These are phyloP conservation scores for Triticum monococcum DNA, from an alignment of 176 grass and related monocot species.

Conservation along the genomic window DNA sequence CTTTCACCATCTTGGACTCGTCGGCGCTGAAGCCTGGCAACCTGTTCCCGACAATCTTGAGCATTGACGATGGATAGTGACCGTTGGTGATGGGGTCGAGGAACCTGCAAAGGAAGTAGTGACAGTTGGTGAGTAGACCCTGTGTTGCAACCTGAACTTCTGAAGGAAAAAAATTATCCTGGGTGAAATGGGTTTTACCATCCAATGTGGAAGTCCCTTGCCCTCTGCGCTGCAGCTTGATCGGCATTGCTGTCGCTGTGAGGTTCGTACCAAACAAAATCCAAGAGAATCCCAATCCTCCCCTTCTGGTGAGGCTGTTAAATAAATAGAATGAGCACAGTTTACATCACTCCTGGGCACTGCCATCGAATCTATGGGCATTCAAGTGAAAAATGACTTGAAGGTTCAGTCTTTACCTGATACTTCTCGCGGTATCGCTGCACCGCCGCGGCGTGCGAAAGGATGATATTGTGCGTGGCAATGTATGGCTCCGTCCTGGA, in stretches of 20 bases:
- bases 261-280: conserved; percentile 89
- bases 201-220: conserved; percentile 93
- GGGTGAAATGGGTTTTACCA: conserved; percentile 49
- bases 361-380: no score
- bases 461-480: conserved; percentile 70
- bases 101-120: conserved; percentile 37
- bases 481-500: conserved; percentile 82
- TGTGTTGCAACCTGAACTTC: neutral
- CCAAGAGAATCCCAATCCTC: conserved; percentile 86
- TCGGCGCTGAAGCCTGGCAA: conserved; percentile 69
- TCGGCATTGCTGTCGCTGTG: conserved; percentile 58
- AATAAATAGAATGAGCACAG: neutral
- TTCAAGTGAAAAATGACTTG: neutral
- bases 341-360: neutral
- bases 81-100: conserved; percentile 62
- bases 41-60: conserved; percentile 63
- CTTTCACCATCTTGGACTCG: conserved; percentile 77
- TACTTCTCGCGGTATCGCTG: conserved; percentile 74
- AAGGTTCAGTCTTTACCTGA: conserved; percentile 40
- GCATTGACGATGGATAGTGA: conserved; percentile 64
- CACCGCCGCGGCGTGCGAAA: conserved; percentile 83
- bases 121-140: neutral
- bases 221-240: conserved; percentile 69
- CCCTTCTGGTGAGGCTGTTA: conserved; percentile 68
- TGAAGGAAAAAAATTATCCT: neutral